Base-by-base conservation (phyloP, 352 stramenopile species). In the Globisporangium nodosum region DNA sequence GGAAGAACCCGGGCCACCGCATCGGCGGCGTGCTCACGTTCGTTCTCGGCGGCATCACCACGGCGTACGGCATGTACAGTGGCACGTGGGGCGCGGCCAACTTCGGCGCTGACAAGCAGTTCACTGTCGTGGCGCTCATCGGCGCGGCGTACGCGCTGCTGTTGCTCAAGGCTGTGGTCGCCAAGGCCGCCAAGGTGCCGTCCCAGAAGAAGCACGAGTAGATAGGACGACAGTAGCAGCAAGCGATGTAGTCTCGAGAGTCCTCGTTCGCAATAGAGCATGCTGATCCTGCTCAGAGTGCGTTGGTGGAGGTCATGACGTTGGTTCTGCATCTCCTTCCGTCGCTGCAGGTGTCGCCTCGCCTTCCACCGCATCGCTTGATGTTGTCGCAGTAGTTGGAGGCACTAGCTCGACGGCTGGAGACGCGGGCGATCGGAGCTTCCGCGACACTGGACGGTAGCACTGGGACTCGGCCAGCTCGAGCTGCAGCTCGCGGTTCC, bases 1-100 rank as follows among this genome's bases (percentile, higher is more conserved):
- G 80, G 80, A 85, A 81, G 63, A 84, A 90, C 63, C 69, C 71
- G 11, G 69, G 70, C 30, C 80, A 90, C 63, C 80, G 77, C 49
- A 76, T 84, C 40, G 68, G 74, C 21, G 80, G 80, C 43, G 73
- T 69, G 5, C 43, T 89, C 49, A 71, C 74, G 40, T 83, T 87
- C 56, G 16, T 85, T n/a, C 63, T 70, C 18, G 71, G 70, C 58
- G 78, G 78, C 68, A 24, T 35, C 53, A 66, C 37, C 24, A 57
- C 71, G 15, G 58, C 81, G 11, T 81, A 81, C n/a, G 76, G 76
- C 3, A 52, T 87, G 39, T 84, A 79, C 69, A 87, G 74, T 50
- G 78, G 78, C 16, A 56, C 56, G 31, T 88, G 78, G 78, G 78
- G 76, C 15, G 54, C 54, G 11, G 49, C 62, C 30, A 73, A 72